Evolutionary conservation across 305 asterid genomes (phyloP).

Genomic region (Solanum hybrid): DNA sequence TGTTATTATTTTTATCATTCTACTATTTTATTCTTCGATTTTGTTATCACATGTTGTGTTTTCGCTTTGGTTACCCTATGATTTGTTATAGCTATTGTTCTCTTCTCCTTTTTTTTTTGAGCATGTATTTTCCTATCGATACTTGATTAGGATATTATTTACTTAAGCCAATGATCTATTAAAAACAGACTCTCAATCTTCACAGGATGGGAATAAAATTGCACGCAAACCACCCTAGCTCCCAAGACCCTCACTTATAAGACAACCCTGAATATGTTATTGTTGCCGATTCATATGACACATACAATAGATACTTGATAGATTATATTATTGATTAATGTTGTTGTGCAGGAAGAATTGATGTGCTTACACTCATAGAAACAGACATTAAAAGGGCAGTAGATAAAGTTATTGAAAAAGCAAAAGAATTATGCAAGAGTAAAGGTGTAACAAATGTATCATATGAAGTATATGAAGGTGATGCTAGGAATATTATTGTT

Average conservation of each 20-base stretch:
- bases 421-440: neutral
- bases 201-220: neutral
- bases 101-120: neutral
- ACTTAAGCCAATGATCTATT: neutral
- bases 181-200: neutral
- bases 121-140: neutral
- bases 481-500: neutral
- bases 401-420: neutral
- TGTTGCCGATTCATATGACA: neutral
- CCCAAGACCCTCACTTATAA: neutral
- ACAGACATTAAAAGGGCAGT: neutral
- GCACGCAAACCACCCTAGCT: neutral
- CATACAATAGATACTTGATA: neutral
- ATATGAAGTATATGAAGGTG: neutral
- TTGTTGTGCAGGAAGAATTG: neutral
- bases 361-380: neutral
- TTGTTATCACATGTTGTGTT: neutral
- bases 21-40: too few relatives aligned
- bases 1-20: neutral
- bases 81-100: neutral
- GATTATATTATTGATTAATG: neutral
- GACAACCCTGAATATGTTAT: neutral
- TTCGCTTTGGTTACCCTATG: neutral
- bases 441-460: neutral
- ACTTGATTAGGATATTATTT: neutral